Evolutionary conservation across 106 monocot genomes (phyloP), one percentile per base, ranked within the genome.

Genomic region (Triglochin maritima): DNA sequence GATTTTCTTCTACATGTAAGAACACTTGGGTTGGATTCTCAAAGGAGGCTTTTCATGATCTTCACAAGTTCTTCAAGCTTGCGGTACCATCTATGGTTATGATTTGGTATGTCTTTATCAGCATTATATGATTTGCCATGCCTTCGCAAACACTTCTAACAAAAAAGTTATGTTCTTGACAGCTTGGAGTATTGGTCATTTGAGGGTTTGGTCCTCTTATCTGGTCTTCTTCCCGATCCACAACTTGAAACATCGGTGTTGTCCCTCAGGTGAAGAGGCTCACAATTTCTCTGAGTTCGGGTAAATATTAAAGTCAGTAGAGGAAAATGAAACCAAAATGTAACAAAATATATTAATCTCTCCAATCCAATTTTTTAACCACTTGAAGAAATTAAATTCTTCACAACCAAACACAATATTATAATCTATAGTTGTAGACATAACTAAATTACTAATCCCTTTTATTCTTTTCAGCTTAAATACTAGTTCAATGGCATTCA

Each of bases 41-140:
- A 4, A 79, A 4, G 53, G 82, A 89, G 14, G 86, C 82, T 47
- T 70, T 94, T 9, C 60, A 57, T 17, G 82, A 79, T 69, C 47
- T 81, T 47, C 57, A 63, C 7, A 59, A 29, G 46, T 89, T 86
- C 68, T 14, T 83, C 64, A 84, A 76, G 61, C 67, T 93, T 46
- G 83, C 86, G 4, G 47, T 93, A 79, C 89, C 93, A 44, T 93
- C 93, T 2, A 80, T 89, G 65, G 47, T 75, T 3, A 89, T 93
- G 93, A 56, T 93, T 52, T 93, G 93, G 89, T 93, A 44, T 51
- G 7, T 3, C 48, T 29, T 9, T 29, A 29, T 29, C 29, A 29
- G 29, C 29, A 29, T 29, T 29, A 29, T 29, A 29, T 29, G 29
- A 29, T 29, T 29, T 29, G 29, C 29, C 29, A 29, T 29, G 29